phyloP scores from a whole-genome alignment of 345 rosid genomes.

The Ceriops tagal region DNA sequence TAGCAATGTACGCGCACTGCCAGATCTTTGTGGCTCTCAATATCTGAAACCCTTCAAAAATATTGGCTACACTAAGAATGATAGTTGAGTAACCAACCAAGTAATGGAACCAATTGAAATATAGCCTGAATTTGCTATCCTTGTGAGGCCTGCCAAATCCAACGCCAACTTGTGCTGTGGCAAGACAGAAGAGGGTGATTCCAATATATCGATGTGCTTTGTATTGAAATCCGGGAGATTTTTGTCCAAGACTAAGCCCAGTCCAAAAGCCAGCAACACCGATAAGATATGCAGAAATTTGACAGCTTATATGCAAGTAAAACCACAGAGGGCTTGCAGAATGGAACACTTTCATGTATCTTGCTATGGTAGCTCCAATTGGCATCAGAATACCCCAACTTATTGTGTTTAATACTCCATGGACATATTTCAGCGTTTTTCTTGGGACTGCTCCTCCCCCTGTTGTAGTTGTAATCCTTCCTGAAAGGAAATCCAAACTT shows the following conservation, averaged over 20 bases:
- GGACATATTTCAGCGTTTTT: neutral
- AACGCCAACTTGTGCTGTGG: slow-evolving; percentile 17
- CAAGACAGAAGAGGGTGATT: slow-evolving; percentile 21
- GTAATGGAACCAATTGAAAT: slow-evolving; percentile 33
- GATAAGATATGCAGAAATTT: slow-evolving; percentile 21
- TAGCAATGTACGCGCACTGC: too few relatives aligned
- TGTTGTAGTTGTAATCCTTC: neutral
- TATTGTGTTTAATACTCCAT: slow-evolving; percentile 32
- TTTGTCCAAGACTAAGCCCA: slow-evolving; percentile 20
- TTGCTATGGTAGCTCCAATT: slow-evolving; percentile 27
- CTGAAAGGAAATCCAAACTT: neutral
- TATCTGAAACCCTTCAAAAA: slow-evolving; percentile 27
- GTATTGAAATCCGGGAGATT: slow-evolving; percentile 1
- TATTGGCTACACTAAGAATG: slow-evolving; percentile 27
- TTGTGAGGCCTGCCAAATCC: slow-evolving; percentile 29
- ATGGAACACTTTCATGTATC: slow-evolving; percentile 30
- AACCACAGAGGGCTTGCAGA: slow-evolving; percentile 34
- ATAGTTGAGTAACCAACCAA: slow-evolving; percentile 26
- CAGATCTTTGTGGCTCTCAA: slow-evolving; percentile 20
- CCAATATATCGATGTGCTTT: slow-evolving; percentile 27
- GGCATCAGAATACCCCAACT: slow-evolving; percentile 39
- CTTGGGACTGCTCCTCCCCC: neutral
- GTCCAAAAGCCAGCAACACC: slow-evolving; percentile 29
- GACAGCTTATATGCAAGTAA: slow-evolving; percentile 28
- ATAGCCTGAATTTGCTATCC: slow-evolving; percentile 28